phyloP scores from a whole-genome alignment of 305 asterid genomes.

The Andrographis paniculata region DNA sequence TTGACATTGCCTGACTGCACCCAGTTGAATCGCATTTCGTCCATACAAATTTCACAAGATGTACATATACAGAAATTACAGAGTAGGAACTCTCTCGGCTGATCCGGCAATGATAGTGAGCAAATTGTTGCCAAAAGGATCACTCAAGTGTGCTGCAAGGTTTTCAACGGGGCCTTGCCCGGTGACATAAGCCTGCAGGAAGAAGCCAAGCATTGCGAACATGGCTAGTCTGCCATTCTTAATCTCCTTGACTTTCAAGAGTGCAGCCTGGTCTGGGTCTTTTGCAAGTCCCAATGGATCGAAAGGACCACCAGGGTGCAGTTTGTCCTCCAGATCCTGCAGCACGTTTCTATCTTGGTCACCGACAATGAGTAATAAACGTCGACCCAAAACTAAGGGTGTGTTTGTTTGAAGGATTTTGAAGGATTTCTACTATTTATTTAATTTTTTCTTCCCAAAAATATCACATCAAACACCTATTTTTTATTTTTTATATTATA shows the following conservation, averaged over 20 bases:
- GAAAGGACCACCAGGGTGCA: constrained; percentile 97
- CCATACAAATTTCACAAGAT: constrained; percentile 8
- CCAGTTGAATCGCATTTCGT: no score
- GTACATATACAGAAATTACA: constrained; percentile 27
- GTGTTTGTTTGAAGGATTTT: no score
- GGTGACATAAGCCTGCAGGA: constrained; percentile 91
- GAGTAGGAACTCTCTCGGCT: constrained; percentile 79
- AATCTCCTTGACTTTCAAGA: constrained; percentile 91
- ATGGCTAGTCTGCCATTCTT: constrained; percentile 93
- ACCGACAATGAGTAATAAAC: no score
- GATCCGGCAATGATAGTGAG: constrained; percentile 76
- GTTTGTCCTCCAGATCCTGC: constrained; percentile 88
- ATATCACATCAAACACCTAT: no score
- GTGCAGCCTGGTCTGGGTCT: constrained; percentile 92
- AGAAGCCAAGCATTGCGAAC: constrained; percentile 93
- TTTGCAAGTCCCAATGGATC: constrained; percentile 89
- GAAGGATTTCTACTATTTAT: no score
- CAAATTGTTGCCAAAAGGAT: constrained; percentile 95
- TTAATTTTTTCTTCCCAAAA: no score
- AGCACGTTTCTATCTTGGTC: no score
- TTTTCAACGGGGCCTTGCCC: constrained; percentile 94
- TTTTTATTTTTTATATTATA: no score
- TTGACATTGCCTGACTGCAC: no score
- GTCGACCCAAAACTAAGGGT: no score
- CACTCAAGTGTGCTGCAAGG: constrained; percentile 87